Evolutionary conservation across 208 protist species (phyloP).

Genomic region (Crithidia bombi): DNA sequence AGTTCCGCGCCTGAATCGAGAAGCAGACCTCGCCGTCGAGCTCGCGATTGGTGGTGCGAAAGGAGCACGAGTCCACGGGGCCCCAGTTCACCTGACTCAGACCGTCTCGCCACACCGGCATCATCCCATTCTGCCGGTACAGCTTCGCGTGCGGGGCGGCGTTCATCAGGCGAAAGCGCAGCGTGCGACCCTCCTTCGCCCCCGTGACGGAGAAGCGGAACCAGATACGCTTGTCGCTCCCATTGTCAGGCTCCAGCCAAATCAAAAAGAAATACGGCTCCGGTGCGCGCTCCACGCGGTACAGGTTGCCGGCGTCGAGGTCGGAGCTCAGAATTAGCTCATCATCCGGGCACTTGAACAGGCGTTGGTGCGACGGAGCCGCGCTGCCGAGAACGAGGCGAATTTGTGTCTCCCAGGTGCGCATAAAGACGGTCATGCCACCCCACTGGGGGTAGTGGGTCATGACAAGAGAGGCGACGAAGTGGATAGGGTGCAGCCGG

Average conservation of each 20-base stretch:
- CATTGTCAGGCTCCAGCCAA: conserved; percentile 80
- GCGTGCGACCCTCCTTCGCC: conserved; percentile 37
- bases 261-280: conserved; percentile 52
- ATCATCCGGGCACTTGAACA: conserved; percentile 56
- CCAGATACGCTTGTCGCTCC: conserved; percentile 85
- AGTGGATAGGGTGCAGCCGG: conserved; percentile 62
- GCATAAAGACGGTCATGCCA: conserved; percentile 47
- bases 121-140: conserved; percentile 81
- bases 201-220: conserved; percentile 83
- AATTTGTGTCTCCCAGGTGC: conserved; percentile 77
- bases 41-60: conserved; percentile 61
- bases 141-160: conserved; percentile 79
- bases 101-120: conserved; percentile 78
- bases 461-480: conserved; percentile 45
- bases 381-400: conserved; percentile 68
- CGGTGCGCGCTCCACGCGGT: conserved; percentile 68
- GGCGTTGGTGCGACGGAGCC: conserved; percentile 63
- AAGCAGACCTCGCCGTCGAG: conserved; percentile 78
- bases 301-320: conserved; percentile 80
- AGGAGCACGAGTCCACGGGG: conserved; percentile 72
- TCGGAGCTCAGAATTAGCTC: conserved; percentile 71
- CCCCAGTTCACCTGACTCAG: conserved; percentile 53
- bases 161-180: conserved; percentile 78
- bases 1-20: conserved; percentile 51
- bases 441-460: conserved; percentile 62